These are phyloP conservation scores for Aethionema arabicum DNA, from an alignment of 345 rosid genomes.

Conservation along the genomic window DNA sequence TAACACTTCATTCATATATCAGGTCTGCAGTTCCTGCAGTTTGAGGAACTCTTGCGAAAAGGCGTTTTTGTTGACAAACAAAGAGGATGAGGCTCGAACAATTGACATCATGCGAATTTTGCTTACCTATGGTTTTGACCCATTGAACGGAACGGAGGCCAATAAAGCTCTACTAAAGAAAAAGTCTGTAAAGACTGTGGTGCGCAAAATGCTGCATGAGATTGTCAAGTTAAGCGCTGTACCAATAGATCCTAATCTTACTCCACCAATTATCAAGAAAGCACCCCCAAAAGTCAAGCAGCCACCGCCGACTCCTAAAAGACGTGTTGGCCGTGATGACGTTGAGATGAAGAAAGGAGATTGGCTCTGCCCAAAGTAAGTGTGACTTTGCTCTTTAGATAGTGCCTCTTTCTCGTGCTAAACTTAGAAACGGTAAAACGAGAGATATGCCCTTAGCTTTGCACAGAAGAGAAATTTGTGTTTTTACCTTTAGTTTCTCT, in stretches of 20 bases:
- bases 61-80: conserved; percentile 80
- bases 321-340: conserved; percentile 95
- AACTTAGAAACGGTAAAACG: neutral
- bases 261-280: conserved; percentile 81
- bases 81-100: conserved; percentile 94
- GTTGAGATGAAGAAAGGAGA: conserved; percentile 98
- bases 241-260: conserved; percentile 91
- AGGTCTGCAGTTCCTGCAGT: conserved; percentile 96
- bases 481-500: neutral
- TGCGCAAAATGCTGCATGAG: conserved; percentile 83
- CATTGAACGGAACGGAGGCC: conserved; percentile 48
- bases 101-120: conserved; percentile 83
- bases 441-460: conserved; percentile 14
- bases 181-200: conserved; percentile 75
- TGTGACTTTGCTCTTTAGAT: conserved; percentile 19
- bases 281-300: conserved; percentile 97
- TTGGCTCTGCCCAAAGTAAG: conserved; percentile 97
- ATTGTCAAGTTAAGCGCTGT: conserved; percentile 84
- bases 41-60: conserved; percentile 84
- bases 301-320: conserved; percentile 89
- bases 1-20: conserved; percentile 36
- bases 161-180: conserved; percentile 67
- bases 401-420: neutral
- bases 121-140: conserved; percentile 73
- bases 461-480: neutral